These are phyloP conservation scores for Pisolithus sp. DNA, from an alignment of 768 basidiomycete genomes.

Conservation along the genomic window DNA sequence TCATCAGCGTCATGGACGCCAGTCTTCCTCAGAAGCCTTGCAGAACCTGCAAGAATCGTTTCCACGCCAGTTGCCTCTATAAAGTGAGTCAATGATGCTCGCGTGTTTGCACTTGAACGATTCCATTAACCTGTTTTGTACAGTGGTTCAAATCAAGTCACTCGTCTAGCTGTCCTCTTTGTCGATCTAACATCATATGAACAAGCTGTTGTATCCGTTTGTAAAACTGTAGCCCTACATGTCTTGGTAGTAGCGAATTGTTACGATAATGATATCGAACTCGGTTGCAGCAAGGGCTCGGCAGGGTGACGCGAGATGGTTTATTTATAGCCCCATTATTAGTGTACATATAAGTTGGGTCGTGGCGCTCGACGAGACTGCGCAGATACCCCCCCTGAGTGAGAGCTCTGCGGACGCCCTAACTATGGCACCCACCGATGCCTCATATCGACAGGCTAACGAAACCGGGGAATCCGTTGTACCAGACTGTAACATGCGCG, in stretches of 20 bases:
- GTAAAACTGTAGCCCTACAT: neutral
- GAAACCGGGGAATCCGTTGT: neutral
- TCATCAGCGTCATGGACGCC: conserved; percentile 86
- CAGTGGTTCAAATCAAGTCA: conserved; percentile 90
- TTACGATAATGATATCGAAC: no score
- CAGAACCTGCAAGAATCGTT: conserved; percentile 89
- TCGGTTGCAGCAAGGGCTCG: no score
- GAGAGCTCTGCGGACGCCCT: conserved; percentile 9
- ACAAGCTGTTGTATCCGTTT: conserved; percentile 1
- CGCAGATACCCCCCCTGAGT: neutral
- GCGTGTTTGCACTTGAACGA: neutral
- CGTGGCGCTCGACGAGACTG: conserved; percentile 8
- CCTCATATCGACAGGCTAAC: neutral
- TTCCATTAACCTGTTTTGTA: conserved; percentile 1
- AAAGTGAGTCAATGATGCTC: conserved; percentile 45
- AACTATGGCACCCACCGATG: neutral
- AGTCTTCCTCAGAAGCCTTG: conserved; percentile 86
- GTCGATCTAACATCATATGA: conserved; percentile 75
- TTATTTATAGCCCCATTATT: no score
- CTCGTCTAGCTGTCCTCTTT: conserved; percentile 86
- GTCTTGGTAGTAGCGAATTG: no score
- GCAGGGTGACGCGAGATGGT: no score
- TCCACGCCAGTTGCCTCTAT: conserved; percentile 88
- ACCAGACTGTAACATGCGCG: neutral
- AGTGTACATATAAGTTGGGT: no score